These are phyloP conservation scores for Pelargonium citronellum DNA, from an alignment of 441 rosid genomes.

Conservation along the genomic window DNA sequence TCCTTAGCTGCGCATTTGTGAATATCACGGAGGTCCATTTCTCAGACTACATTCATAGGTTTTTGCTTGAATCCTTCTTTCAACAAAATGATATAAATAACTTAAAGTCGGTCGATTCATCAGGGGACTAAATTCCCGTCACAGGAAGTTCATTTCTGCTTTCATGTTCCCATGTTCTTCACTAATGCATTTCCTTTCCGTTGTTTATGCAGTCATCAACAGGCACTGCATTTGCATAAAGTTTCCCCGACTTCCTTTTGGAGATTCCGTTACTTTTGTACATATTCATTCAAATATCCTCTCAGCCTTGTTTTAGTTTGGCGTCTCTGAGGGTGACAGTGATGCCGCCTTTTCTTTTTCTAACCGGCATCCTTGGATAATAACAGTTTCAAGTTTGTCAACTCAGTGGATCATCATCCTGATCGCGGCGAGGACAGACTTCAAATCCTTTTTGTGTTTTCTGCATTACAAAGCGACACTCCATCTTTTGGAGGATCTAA, in stretches of 20 bases:
- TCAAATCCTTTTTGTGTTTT: slow-evolving; percentile 15
- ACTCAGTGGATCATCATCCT: slow-evolving; percentile 10
- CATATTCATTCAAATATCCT: slow-evolving; percentile 23
- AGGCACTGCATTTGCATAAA: slow-evolving; percentile 12
- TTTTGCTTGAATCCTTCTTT: neutral
- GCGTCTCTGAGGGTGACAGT: slow-evolving; percentile 21
- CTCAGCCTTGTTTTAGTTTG: slow-evolving; percentile 19
- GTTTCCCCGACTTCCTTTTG: slow-evolving; percentile 15
- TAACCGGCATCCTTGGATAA: slow-evolving; percentile 30
- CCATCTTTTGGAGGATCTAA: slow-evolving; percentile 7
- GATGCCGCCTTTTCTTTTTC: slow-evolving; percentile 30
- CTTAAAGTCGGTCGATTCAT: neutral
- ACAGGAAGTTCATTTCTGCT: neutral
- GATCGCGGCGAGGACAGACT: slow-evolving; percentile 13
- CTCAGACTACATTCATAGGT: neutral
- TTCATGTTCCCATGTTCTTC: neutral
- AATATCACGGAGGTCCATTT: neutral
- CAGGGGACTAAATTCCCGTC: neutral
- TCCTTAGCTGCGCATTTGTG: neutral
- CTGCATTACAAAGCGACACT: neutral
- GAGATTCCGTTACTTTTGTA: slow-evolving; percentile 24
- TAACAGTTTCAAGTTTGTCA: slow-evolving; percentile 8
- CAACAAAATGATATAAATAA: neutral
- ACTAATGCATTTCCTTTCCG: neutral
- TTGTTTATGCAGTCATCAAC: slow-evolving; percentile 25